Base-by-base conservation (phyloP, 805 yeast species). In the Ogataea methanolica region DNA sequence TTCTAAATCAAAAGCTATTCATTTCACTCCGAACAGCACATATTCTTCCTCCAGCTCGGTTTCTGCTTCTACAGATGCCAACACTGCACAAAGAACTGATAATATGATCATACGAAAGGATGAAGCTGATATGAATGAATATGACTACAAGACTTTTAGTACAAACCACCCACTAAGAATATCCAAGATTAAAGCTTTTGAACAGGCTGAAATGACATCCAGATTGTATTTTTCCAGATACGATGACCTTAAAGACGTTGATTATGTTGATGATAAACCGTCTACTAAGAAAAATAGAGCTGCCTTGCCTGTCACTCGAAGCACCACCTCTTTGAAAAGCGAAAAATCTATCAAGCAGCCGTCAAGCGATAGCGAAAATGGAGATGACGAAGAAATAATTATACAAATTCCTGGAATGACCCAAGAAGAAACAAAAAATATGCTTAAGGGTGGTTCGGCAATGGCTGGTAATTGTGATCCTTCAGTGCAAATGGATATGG, bases 151-250 rank as follows among this genome's bases (percentile, higher is more conserved):
- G 46, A 63, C 67, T 7, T 68, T 68, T 50, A 59, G 65, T 46
- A 57, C 68, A 1, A 57, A 46, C 2, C 67, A 65, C 42, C 69
- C 69, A 19, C 43, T 68, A 36, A 45, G 72, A 43, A 35, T 60
- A 14, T 62, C 69, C 19, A 68, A 67, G 49, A 55, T 68, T 4
- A 56, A 62, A 40, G 71, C 71, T 5, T 59, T 68, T 48, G 72
- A 68, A 47, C 70, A 67, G 43, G 64, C 68, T 6, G 73, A 68
- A 44, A 49, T 61, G 48, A 65, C 71, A 4, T 48, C 68, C 8
- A 60, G 55, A 39, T 44, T 60, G 41, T 62, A 54, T 44, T 68
- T 66, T 48, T 55, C 62, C 9, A 53, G 49, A n/a, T 60, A 56
- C 42, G 55, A 59, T 8, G 61, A 57, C 33, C 33, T 39, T 21